Evolutionary conservation across 1,139 yeast genomes (phyloP), one percentile per base, ranked within the genome.

Genomic region (Pichia inconspicua): DNA sequence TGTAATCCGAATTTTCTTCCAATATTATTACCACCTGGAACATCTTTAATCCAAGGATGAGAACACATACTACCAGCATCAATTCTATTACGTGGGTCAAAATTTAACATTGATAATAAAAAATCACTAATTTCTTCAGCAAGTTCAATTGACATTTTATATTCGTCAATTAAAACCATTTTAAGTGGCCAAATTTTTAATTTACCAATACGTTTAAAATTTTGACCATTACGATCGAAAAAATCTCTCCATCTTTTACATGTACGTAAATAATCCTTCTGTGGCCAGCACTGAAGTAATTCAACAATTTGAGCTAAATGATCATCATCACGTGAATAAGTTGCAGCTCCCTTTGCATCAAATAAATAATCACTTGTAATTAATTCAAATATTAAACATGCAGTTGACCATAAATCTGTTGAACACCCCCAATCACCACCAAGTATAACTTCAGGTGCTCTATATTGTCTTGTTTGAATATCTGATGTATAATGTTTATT

Each of bases 71-170:
- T 85, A 41, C 87, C 89, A 3, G 88, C 89, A 68, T 79, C 90
- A 0, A 88, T 84, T 57, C 94, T 70, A 47, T 69, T 69, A 53
- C 78, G 81, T 2, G 94, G 92, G 59, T 77, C 83, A 45, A 82
- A 66, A 35, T 73, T 62, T 44, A 84, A 67, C 89, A 84, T 84
- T 4, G 88, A 86, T 48, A 72, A 61, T 52, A 84, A 66, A 58
- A 84, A 84, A 54, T 74, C 78, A 22, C 84, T 64, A 53, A 84
- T 73, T 55, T 80, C 78, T 51, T 68, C 88, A 30, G 84, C 79
- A 19, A 90, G 75, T 58, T 87, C 95, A 58, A 89, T 96, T 56
- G 86, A 96, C 52, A 94, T 83, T 61, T 84, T 85, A 58, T 77
- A 84, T 50, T 82, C 83, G 60, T 86, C 84, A 78, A 88, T 75